Base-by-base conservation (phyloP, 768 basidiomycete species). In the Mycena alexandri region DNA sequence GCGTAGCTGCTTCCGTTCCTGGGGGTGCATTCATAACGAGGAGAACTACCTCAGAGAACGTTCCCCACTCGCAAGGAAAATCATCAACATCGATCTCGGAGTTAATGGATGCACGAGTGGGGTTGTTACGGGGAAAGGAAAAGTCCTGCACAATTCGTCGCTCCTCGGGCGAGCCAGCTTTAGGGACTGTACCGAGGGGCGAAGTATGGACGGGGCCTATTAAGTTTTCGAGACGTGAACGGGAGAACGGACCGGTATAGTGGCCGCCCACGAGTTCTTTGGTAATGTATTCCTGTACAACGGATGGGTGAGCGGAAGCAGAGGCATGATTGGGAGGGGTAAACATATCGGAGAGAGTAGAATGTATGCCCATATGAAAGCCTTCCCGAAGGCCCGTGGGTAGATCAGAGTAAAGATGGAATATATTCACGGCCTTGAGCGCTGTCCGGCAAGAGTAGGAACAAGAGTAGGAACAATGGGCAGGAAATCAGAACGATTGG, bases 1-100 rank as follows among this genome's bases (percentile, higher is more conserved):
- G 77, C 0, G 80, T 77, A 0, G 82, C 76, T 0, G 74, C 83
- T 55, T 79, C 69, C 0, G 80, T 68, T 13, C 79, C 79, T 0
- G 68, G 64, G 0, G 83, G 83, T 0, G 79, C 75, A 22, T 73
- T 55, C 10, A 75, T 69, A 1, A 81, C 71, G 4, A 77, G n/a
- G 0, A 73, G 57, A 21, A 53, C 73, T 24, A 73, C 72, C 5
- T 74, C 66, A 0, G 68, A 61, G 54, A 80, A 81, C 2, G 78
- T 79, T 0, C 79, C 76, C 79, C 80, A 81, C 12, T 73, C 68
- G 61, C 72, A 75, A 5, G 63, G 65, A 57, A 77, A 80, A 16
- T 71, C 51, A 24, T 74, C 65, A 1, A 71, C 36, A 44, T 77
- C 51, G 42, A 80, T 78, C 7, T 68, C 43, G 14, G 74, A 64